Percentiles rank a stretch among this genome's conserved stretches.
These are phyloP conservation scores for Apocynum venetum DNA, from an alignment of 257 asterid genomes.

Conservation along the genomic window DNA sequence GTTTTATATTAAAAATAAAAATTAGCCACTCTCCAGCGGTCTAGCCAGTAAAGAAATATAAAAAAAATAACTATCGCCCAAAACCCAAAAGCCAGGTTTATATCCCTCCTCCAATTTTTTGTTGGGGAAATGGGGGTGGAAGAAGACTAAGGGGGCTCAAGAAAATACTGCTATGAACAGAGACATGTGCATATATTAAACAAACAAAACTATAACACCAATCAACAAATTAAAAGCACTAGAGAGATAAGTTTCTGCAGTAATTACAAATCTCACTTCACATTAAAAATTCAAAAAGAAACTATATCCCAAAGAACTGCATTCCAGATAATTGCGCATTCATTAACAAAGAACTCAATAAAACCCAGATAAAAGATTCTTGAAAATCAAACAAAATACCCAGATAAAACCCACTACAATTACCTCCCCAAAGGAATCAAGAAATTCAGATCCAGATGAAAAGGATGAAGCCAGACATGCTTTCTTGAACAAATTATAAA, in stretches of 20 bases:
- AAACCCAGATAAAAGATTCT: too few species aligned
- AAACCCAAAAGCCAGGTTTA: background rate
- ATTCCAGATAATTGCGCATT: background rate
- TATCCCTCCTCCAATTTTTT: too few species aligned
- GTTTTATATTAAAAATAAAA: background rate
- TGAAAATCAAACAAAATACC: slow-evolving; percentile 3
- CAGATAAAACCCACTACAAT: background rate
- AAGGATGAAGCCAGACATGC: background rate
- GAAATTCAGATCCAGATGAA: slow-evolving; percentile 2
- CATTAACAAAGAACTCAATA: background rate
- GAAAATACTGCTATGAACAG: background rate
- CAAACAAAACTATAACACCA: background rate
- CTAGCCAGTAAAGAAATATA: background rate
- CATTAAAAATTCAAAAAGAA: background rate
- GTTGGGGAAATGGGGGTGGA: background rate
- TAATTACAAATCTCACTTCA: background rate
- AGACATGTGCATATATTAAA: background rate
- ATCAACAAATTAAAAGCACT: background rate
- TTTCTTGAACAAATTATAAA: background rate
- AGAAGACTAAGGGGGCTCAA: background rate
- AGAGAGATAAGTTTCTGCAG: background rate
- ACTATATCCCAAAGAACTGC: background rate
- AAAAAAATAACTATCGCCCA: background rate
- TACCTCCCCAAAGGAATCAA: background rate
- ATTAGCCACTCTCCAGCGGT: background rate